Evolutionary conservation across 2,329 filamentous ascomycete genomes (phyloP), one percentile per base, ranked within the genome.

Genomic region (Venturia nashicola): DNA sequence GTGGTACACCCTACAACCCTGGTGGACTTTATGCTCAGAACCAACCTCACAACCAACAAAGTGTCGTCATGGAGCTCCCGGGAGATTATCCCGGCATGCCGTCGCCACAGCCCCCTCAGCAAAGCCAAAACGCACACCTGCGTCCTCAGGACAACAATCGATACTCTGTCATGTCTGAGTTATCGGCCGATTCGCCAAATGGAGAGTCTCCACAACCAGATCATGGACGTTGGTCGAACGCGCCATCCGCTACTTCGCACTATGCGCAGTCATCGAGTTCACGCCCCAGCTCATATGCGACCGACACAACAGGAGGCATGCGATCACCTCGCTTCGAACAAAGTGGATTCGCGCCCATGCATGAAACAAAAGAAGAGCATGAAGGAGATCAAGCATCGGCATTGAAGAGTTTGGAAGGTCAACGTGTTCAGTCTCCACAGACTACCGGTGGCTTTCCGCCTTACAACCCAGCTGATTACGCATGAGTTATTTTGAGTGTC

Each of bases 31-130:
- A 62, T 9, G 70, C 69, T 2, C 70, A 69, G 6, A 55, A 55
- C 20, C 68, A 67, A 6, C 61, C 60, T n/a, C 67, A 64, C n/a
- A 27, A 32, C 12, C 4, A 59, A 59, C 14, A 67, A 68, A 65
- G 51, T 65, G 68, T 77, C 59, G 67, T 67, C 59, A 75, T 75
- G 72, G 77, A 79, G 64, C 68, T 79, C 1, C 75, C 75, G 11
- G 77, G 76, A 63, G 75, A 76, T 44, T 76, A 71, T 67, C 74
- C 74, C 66, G 71, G 76, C 48, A 61, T 69, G 14, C 68, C 73
- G 2, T 72, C 73, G 34, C 67, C 67, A 11, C 71, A 70, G 1
- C 71, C 46, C 11, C 39, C 23, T 14, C 36, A 39, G n/a, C 44
- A 42, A 55, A 14, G 20, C 32, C 43, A 55, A 9, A 32, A 46